These are phyloP conservation scores for Phaeophleospora eucalypticola DNA, from an alignment of 2,329 filamentous ascomycete genomes.

Conservation along the genomic window DNA sequence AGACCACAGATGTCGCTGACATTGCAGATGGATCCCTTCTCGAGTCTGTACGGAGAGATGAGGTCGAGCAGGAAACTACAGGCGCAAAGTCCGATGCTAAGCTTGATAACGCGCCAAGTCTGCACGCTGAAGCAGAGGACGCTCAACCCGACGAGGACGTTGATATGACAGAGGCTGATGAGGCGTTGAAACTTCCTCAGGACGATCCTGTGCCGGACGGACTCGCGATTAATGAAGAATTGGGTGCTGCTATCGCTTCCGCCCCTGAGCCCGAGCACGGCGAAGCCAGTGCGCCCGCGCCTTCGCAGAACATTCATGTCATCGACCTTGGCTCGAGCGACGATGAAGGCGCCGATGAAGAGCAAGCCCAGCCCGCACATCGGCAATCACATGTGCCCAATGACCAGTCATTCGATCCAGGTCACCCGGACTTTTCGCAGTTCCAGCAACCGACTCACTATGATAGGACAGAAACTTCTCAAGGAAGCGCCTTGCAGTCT, in stretches of 20 bases:
- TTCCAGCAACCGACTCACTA: background rate
- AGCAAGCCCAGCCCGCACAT: background rate
- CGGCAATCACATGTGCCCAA: too few species aligned
- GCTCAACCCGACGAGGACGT: too few species aligned
- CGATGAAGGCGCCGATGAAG: slow-evolving; percentile 19
- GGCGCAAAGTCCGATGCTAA: background rate
- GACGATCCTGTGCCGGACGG: slow-evolving; percentile 6
- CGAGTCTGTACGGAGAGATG: background rate
- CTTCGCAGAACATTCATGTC: slow-evolving; percentile 16
- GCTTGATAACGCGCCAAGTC: background rate
- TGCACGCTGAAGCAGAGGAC: too few species aligned
- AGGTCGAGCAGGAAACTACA: background rate
- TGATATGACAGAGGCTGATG: too few species aligned
- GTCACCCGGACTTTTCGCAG: background rate
- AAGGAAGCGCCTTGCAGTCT: slow-evolving; percentile 7
- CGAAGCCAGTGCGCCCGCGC: slow-evolving; percentile 10
- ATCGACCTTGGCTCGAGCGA: slow-evolving; percentile 26
- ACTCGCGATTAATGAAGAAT: slow-evolving; percentile 1
- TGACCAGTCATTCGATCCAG: too few species aligned
- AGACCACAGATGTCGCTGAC: background rate
- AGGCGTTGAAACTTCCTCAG: background rate
- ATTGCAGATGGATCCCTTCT: slow-evolving; percentile 8
- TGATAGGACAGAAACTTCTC: slow-evolving; percentile 1
- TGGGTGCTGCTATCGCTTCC: slow-evolving; percentile 6
- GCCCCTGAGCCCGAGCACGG: background rate